Base-by-base conservation (phyloP, 495 filamentous ascomycete species). In the Aspergillus avenaceus region DNA sequence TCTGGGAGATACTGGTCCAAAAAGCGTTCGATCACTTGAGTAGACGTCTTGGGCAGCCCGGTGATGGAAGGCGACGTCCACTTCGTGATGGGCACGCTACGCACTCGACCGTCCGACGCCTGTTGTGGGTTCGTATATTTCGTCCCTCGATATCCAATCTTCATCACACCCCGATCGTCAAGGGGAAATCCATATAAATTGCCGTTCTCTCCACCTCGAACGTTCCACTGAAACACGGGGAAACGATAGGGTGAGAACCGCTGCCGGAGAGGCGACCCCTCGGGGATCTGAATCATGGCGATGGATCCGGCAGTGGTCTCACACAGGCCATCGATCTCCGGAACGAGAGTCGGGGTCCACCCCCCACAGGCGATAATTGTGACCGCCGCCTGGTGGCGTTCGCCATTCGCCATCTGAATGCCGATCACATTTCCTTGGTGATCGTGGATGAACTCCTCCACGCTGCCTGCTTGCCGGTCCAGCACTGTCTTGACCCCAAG, bases 301-400 rank as follows among this genome's bases (percentile, higher is more conserved):
- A 77, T 66, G 0, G 63, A 66, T 23, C 73, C 73, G 5, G 71
- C 71, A 1, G 73, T 77, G 4, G 73, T 68, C 47, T 77, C 73
- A 23, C 66, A 60, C 2, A 75, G 53, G 2, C 53, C 55, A 18
- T 63, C 62, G 2, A 71, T 40, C 22, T 63, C 55, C 0, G 72
- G 72, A 0, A 95, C 59, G 2, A 95, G 66, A 0, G 71, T 65
- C 2, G 78, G 77, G 2, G 85, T 86, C 90, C 90, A 95, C 1
- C 88, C 85, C 2, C 90, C 90, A 0, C 87, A 79, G 0, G 90
- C 89, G 8, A 91, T 65, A 43, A 95, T 71, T 8, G 81, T 81
- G 7, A 93, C 70, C n/a, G 80, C 79, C 1, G 87, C 87, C 56
- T 5, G 1, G 38, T 70, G 66, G 2, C 46, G 34, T 18, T 42